These are phyloP conservation scores for Mycena maculata DNA, from an alignment of 768 basidiomycete genomes.

Conservation along the genomic window DNA sequence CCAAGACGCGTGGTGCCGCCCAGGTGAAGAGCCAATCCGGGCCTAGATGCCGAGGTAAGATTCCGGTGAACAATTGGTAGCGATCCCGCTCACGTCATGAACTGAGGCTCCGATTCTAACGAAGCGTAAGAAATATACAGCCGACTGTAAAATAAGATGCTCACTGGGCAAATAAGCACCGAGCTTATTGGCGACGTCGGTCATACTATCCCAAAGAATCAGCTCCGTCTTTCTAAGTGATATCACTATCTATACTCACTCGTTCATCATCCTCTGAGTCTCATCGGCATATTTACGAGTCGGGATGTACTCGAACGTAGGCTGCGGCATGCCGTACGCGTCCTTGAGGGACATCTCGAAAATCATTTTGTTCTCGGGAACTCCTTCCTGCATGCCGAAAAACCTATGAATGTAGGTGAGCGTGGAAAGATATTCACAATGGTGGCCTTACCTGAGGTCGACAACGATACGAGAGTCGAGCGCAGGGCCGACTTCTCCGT, in stretches of 20 bases:
- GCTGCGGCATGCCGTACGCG: conserved; percentile 48
- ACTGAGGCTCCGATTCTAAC: conserved; percentile 37
- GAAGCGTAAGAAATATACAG: background rate
- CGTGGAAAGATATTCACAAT: background rate
- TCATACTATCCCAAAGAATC: conserved; percentile 35
- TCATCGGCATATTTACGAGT: conserved; percentile 25
- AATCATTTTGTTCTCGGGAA: conserved; percentile 28
- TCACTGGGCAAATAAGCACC: conserved; percentile 48
- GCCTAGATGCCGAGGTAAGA: background rate
- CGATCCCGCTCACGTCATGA: conserved; percentile 41
- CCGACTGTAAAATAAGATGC: conserved; percentile 15
- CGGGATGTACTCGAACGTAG: conserved; percentile 42
- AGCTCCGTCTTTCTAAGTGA: background rate
- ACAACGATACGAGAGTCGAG: conserved; percentile 48
- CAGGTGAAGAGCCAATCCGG: conserved; percentile 6
- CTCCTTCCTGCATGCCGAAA: conserved; percentile 38
- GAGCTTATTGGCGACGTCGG: conserved; percentile 41
- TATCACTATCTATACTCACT: conserved; percentile 24
- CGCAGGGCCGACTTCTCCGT: conserved; percentile 44
- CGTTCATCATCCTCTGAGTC: conserved; percentile 36
- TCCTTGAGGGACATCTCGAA: conserved; percentile 34
- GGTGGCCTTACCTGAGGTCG: conserved; percentile 35
- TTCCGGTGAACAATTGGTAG: conserved; percentile 22
- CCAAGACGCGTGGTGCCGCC: conserved; percentile 32
- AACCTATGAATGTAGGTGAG: conserved; percentile 28